Conservation (phyloP, 306 rosid species). For the Benincasa hispida region DNA sequence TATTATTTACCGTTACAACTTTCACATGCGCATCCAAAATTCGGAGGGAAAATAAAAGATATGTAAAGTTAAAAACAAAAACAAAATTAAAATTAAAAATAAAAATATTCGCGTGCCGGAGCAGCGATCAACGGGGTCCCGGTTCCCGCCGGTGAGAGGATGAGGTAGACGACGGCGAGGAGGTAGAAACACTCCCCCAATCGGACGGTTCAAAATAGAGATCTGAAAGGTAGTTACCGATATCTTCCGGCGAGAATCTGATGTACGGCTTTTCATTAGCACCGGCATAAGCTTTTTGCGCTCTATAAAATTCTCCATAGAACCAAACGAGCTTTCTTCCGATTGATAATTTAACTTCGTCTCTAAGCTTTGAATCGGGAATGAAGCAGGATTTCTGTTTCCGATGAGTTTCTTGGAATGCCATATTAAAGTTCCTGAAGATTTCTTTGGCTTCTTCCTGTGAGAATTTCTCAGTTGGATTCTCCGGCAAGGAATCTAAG, state of each 20-base stretch:
- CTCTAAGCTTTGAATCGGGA: conserved; percentile 30
- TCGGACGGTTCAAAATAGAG: conserved; percentile 21
- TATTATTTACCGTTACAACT: not conserved
- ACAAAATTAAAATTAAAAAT: not conserved
- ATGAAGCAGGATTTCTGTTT: conserved; percentile 33
- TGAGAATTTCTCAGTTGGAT: conserved; percentile 18
- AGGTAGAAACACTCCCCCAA: conserved; percentile 6
- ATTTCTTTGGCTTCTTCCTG: conserved; percentile 31
- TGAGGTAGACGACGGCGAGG: conserved; percentile 1
- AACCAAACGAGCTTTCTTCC: conserved; percentile 21
- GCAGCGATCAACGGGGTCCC: not conserved
- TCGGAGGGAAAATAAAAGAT: not conserved
- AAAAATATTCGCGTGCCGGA: no score
- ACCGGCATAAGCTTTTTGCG: conserved; percentile 16
- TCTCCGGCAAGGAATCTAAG: conserved; percentile 30
- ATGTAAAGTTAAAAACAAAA: not conserved
- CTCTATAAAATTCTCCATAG: conserved; percentile 34
- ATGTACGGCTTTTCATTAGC: conserved; percentile 8
- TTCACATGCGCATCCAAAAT: not conserved
- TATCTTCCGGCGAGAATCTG: conserved; percentile 42
- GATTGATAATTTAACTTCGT: conserved; percentile 35
- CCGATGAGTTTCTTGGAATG: conserved; percentile 32
- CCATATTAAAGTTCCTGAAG: conserved; percentile 37
- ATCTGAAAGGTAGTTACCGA: conserved; percentile 36
- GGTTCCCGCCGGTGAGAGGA: conserved; percentile 10